These are phyloP conservation scores for Furcasterigmium sp. DNA, from an alignment of 2,329 filamentous ascomycete species.

Conservation along the genomic window DNA sequence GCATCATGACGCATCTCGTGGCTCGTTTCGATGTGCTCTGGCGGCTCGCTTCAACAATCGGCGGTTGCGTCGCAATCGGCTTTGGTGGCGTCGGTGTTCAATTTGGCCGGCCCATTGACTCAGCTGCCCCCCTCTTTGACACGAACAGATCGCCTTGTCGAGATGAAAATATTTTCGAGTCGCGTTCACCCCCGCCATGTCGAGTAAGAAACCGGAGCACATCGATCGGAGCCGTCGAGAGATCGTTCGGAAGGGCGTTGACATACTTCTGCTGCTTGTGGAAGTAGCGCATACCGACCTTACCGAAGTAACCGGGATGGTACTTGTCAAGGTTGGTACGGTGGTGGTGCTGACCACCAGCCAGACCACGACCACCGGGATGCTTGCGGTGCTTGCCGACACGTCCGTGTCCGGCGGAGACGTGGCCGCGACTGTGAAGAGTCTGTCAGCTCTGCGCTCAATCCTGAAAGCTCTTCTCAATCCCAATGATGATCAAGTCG, in stretches of 20 bases:
- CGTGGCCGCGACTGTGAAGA: conserved; percentile 77
- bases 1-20: not conserved
- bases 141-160: too few species aligned
- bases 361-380: conserved; percentile 76
- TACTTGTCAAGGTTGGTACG: conserved; percentile 79
- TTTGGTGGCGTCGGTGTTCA: too few species aligned
- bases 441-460: not conserved
- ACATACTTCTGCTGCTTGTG: conserved; percentile 75
- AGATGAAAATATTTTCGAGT: too few species aligned
- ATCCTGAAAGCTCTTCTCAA: not conserved
- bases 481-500: not conserved
- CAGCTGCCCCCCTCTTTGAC: too few species aligned
- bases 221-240: not conserved
- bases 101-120: too few species aligned
- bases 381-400: conserved; percentile 98
- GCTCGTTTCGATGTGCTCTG: conserved; percentile 4
- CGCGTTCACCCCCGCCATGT: not conserved
- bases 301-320: conserved; percentile 82
- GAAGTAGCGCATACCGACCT: conserved; percentile 94
- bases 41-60: not conserved
- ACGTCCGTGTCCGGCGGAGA: conserved; percentile 97
- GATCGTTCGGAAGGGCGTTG: conserved; percentile 1
- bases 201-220: conserved; percentile 3
- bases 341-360: conserved; percentile 99
- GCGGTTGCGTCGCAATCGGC: too few species aligned